Percentiles rank a stretch among this genome's conserved stretches.
Conservation (phyloP, 495 filamentous ascomycete species). For the Penicillium manginii region DNA sequence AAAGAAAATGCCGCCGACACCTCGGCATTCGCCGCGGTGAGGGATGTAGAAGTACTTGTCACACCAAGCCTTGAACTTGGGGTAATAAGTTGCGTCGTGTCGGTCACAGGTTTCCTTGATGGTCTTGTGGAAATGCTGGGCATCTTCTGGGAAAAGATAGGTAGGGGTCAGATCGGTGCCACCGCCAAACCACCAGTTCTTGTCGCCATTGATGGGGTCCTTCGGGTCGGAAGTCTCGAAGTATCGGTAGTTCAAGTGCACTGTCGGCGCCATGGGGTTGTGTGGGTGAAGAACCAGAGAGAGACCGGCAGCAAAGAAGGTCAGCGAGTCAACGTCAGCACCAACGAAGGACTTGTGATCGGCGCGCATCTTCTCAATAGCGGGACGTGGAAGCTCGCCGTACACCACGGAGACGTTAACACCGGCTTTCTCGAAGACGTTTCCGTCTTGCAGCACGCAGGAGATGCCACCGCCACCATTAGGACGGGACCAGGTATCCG, state of each 20-base stretch:
- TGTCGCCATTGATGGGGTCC: slow-evolving; percentile 67
- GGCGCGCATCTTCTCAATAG: slow-evolving; percentile 90
- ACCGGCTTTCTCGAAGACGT: slow-evolving; percentile 97
- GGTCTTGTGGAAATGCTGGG: slow-evolving; percentile 91
- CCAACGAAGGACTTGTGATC: slow-evolving; percentile 89
- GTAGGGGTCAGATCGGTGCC: slow-evolving; percentile 91
- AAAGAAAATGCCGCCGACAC: slow-evolving; percentile 97
- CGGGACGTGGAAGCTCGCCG: slow-evolving; percentile 83
- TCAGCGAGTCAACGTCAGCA: slow-evolving; percentile 73
- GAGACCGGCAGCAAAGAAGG: slow-evolving; percentile 93
- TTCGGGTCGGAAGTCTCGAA: slow-evolving; percentile 81
- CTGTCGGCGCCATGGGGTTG: slow-evolving; percentile 96
- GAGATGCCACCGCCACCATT: slow-evolving; percentile 86
- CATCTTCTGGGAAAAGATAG: slow-evolving; percentile 97
- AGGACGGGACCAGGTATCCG: slow-evolving; percentile 86
- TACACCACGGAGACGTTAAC: slow-evolving; percentile 96
- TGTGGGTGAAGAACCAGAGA: slow-evolving; percentile 89
- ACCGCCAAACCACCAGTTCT: slow-evolving; percentile 96
- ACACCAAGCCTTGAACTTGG: slow-evolving; percentile 97
- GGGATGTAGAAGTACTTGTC: slow-evolving; percentile 95
- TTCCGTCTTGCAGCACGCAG: slow-evolving; percentile 92
- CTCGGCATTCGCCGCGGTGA: slow-evolving; percentile 86
- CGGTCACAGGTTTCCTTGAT: slow-evolving; percentile 93
- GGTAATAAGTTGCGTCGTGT: slow-evolving; percentile 91
- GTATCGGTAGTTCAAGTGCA: slow-evolving; percentile 98